Percentiles rank a stretch among this genome's conserved stretches.
Evolutionary conservation across 352 stramenopile genomes (phyloP).

Genomic region (Globisporangium iwayamae): DNA sequence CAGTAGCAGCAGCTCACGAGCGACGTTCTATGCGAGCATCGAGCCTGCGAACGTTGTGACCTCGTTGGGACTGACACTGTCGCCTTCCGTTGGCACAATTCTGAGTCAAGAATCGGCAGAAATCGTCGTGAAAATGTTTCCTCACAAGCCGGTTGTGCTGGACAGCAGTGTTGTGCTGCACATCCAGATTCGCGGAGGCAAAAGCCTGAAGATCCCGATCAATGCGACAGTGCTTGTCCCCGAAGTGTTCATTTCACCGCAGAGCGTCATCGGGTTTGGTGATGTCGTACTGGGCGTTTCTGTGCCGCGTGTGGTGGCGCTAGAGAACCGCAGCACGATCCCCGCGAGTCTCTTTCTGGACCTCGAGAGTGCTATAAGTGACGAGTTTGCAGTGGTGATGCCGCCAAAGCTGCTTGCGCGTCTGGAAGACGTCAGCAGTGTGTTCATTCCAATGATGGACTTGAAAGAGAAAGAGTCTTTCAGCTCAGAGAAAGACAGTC

Average conservation of each 20-base stretch:
- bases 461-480: not conserved
- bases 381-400: constrained; percentile 69
- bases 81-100: constrained; percentile 37
- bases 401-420: constrained; percentile 43
- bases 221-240: constrained; percentile 69
- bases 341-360: constrained; percentile 75
- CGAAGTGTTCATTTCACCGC: constrained; percentile 57
- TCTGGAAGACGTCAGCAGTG: constrained; percentile 75
- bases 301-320: constrained; percentile 48
- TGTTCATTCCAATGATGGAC: constrained; percentile 65
- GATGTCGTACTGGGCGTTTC: constrained; percentile 77
- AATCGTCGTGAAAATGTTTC: constrained; percentile 44
- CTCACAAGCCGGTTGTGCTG: constrained; percentile 47
- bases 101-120: constrained; percentile 51
- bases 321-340: constrained; percentile 85
- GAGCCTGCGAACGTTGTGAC: constrained; percentile 37
- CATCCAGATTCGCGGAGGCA: constrained; percentile 73
- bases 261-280: constrained; percentile 61
- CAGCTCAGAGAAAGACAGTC: not conserved
- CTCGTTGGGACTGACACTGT: constrained; percentile 42
- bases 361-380: constrained; percentile 36
- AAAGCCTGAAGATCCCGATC: constrained; percentile 63
- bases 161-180: constrained; percentile 39
- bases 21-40: constrained; percentile 50
- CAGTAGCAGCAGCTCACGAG: constrained; percentile 18